Conservation (phyloP, 163 green algal species). For the Chlorella variabilis region DNA sequence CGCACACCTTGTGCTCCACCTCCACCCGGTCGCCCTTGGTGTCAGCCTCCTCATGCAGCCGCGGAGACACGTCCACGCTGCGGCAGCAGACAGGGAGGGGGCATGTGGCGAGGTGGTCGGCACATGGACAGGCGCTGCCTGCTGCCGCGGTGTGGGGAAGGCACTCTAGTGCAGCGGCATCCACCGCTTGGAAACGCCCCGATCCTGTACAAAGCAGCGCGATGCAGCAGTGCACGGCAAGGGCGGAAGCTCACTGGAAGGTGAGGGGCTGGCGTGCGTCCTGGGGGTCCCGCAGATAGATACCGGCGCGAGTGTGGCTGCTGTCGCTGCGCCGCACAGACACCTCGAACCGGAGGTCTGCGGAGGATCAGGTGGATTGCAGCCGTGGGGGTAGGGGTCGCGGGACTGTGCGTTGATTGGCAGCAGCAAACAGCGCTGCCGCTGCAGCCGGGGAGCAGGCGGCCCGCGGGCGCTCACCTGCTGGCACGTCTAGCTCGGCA, state of each 20-base stretch:
- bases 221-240: too few relatives aligned
- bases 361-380: too few relatives aligned
- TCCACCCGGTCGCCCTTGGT: slow-evolving; percentile 1
- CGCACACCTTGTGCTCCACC: slow-evolving; percentile 42
- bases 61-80: slow-evolving; percentile 65
- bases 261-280: slow-evolving; percentile 54
- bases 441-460: not conserved
- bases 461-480: not conserved
- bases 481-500: slow-evolving; percentile 47
- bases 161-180: too few relatives aligned
- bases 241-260: slow-evolving; percentile 45
- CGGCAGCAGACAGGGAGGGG: not conserved
- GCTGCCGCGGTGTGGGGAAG: too few relatives aligned
- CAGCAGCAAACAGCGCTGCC: not conserved
- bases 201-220: too few relatives aligned
- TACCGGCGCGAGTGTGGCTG: slow-evolving; percentile 36
- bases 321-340: slow-evolving; percentile 52
- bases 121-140: too few relatives aligned
- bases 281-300: slow-evolving; percentile 79
- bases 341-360: slow-evolving; percentile 64
- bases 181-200: too few relatives aligned
- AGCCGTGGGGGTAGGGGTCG: not conserved
- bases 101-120: not conserved
- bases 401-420: not conserved
- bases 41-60: slow-evolving; percentile 64